Conservation (phyloP, 2,329 filamentous ascomycete species). For the Exutisphaerella laricina region DNA sequence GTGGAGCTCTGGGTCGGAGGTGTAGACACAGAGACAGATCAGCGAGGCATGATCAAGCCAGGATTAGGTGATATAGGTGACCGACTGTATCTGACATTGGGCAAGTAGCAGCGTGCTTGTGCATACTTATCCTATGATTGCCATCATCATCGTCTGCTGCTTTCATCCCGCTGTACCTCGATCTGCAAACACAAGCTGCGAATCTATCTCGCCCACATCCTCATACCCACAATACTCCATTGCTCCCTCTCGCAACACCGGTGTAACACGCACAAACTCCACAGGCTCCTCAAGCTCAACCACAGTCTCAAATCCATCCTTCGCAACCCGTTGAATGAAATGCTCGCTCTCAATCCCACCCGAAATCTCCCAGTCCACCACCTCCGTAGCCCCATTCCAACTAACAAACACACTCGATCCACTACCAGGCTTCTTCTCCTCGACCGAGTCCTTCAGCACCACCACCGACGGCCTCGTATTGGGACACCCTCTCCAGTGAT, state of each 20-base stretch:
- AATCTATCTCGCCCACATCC: not conserved
- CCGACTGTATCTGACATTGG: constrained; percentile 79
- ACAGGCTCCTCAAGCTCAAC: constrained; percentile 13
- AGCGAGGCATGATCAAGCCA: constrained; percentile 83
- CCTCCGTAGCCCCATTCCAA: constrained; percentile 45
- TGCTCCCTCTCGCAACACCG: constrained; percentile 10
- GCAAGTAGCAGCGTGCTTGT: too few species aligned
- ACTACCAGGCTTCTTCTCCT: constrained; percentile 12
- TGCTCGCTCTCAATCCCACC: constrained; percentile 15
- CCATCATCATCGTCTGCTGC: too few species aligned
- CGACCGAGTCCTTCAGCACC: not conserved
- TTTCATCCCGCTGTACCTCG: too few species aligned
- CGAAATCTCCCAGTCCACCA: constrained; percentile 38
- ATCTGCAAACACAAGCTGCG: not conserved
- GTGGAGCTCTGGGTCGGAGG: constrained; percentile 78
- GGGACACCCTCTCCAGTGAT: constrained; percentile 20
- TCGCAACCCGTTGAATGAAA: constrained; percentile 13
- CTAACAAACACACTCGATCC: constrained; percentile 42
- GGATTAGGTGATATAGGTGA: constrained; percentile 89
- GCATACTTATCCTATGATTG: too few species aligned
- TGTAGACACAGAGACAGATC: constrained; percentile 67
- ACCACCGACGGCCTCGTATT: constrained; percentile 10
- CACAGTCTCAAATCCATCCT: constrained; percentile 20
- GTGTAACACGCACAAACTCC: constrained; percentile 13
- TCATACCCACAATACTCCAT: constrained; percentile 8